Evolutionary conservation across 208 protist species (phyloP), one percentile per base, ranked within the genome.

Genomic region (Trichomonas tenax): DNA sequence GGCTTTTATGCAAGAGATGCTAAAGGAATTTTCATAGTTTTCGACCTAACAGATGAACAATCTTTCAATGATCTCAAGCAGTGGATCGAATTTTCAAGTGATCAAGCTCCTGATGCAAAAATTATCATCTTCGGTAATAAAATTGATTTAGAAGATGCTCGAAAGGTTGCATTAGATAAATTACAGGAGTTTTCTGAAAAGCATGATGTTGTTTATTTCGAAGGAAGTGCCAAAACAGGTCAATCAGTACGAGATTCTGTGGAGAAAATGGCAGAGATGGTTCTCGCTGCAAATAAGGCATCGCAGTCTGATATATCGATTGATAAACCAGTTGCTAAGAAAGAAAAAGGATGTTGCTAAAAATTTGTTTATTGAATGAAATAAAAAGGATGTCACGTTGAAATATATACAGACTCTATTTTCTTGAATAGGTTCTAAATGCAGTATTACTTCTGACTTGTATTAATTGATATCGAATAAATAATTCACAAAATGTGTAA

Each of bases 151-250:
- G 1, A 0, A 15, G 44, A 93, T 51, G 14, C 4, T 6, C 11
- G 86, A 93, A 14, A 48, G 15, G 44, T 93, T 58, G 4, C 40
- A 11, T 41, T 15, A 38, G 44, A 93, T 36, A 48, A 44, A 41
- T 8, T 93, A 38, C 23, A 48, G 21, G 44, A 93, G 34, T 93
- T 93, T 93, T 3, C 86, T 34, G 26, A 34, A 34, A 38, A 34
- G n/a, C 11, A 93, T 17, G 36, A 38, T 36, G 15, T 93, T 34
- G 44, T 34, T 36, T 48, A 34, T 0, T 93, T 51, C 4, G 86
- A 93, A 93, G 86, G 86, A 48, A 93, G 86, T 93, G 86, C 86
- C 0, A 93, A 93, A 93, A 93, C 86, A 48, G 86, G 86, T 6
- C n/a, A 93, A 51, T 8, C 15, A 9, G 45, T 40, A 51, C 41